Evolutionary conservation across 768 basidiomycete genomes (phyloP).

Genomic region (Gelatoporia subvermispora): DNA sequence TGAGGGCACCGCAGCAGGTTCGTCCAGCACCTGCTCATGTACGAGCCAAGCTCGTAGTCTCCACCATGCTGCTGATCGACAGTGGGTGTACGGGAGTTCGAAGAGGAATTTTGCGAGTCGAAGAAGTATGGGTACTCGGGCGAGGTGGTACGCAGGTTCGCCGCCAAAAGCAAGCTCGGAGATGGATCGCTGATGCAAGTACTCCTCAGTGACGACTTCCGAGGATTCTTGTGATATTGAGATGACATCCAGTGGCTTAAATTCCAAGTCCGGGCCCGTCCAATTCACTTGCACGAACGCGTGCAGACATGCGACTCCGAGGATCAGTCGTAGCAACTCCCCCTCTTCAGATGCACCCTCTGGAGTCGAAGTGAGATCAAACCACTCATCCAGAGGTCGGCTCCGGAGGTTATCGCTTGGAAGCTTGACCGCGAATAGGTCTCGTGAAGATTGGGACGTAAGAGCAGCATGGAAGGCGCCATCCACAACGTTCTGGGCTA

Average conservation of each 20-base stretch:
- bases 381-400: slow-evolving; percentile 34
- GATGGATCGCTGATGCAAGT: slow-evolving; percentile 57
- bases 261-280: slow-evolving; percentile 85
- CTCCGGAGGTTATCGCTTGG: slow-evolving; percentile 27
- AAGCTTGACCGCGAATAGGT: slow-evolving; percentile 29
- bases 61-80: slow-evolving; percentile 72
- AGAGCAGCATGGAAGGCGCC: slow-evolving; percentile 54
- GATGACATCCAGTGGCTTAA: slow-evolving; percentile 41
- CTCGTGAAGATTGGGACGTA: slow-evolving; percentile 29
- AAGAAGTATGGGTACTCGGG: slow-evolving; percentile 62
- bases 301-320: slow-evolving; percentile 80
- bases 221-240: slow-evolving; percentile 26
- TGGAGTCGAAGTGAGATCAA: slow-evolving; percentile 26
- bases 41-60: slow-evolving; percentile 64
- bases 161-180: slow-evolving; percentile 78
- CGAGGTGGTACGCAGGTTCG: slow-evolving; percentile 95
- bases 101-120: slow-evolving; percentile 72
- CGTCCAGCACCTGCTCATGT: slow-evolving; percentile 81
- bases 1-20: slow-evolving; percentile 59
- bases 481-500: slow-evolving; percentile 53
- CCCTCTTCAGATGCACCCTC: slow-evolving; percentile 32
- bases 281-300: slow-evolving; percentile 92
- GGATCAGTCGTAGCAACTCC: slow-evolving; percentile 53
- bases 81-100: slow-evolving; percentile 41
- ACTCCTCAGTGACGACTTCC: slow-evolving; percentile 35